phyloP scores from a whole-genome alignment of 2,329 filamentous ascomycete species.

The Fusarium foetens region DNA sequence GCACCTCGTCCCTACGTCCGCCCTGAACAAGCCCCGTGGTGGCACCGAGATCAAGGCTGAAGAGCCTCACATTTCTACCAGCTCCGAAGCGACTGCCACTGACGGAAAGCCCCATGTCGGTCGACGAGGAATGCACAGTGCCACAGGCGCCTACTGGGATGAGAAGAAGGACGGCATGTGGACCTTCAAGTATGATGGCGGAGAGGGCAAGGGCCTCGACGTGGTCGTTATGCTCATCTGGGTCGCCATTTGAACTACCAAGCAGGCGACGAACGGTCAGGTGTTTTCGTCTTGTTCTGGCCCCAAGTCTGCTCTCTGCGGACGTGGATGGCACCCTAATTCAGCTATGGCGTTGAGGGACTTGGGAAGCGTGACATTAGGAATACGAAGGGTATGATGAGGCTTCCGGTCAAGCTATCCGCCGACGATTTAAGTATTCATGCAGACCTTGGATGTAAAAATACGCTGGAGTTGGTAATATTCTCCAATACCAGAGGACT shows the following conservation, averaged over 20 bases:
- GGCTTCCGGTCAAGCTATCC: conserved; percentile 40
- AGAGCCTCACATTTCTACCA: conserved; percentile 65
- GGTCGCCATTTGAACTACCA: conserved; percentile 69
- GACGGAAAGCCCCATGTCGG: conserved; percentile 78
- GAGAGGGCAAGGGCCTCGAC: conserved; percentile 73
- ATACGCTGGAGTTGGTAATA: conserved; percentile 37
- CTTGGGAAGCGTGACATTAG: conserved; percentile 43
- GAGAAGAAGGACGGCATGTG: conserved; percentile 91
- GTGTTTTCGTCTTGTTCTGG: conserved; percentile 12
- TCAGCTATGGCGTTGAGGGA: conserved; percentile 45
- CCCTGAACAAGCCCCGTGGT: conserved; percentile 68
- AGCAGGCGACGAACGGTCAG: background rate
- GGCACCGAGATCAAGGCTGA: conserved; percentile 60
- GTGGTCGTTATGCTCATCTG: conserved; percentile 80
- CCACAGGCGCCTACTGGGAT: conserved; percentile 88
- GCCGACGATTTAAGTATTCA: conserved; percentile 36
- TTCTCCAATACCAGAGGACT: conserved; percentile 25
- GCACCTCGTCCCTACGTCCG: conserved; percentile 78
- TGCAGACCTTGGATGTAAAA: conserved; percentile 45
- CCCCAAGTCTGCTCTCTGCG: conserved; percentile 17
- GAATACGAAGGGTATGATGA: conserved; percentile 40
- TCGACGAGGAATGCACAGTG: conserved; percentile 89
- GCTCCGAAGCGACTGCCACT: conserved; percentile 65
- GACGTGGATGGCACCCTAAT: conserved; percentile 39
- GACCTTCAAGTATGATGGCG: conserved; percentile 85